Conservation (phyloP, 163 green algal genomes). For the Chloromonas sp. region DNA sequence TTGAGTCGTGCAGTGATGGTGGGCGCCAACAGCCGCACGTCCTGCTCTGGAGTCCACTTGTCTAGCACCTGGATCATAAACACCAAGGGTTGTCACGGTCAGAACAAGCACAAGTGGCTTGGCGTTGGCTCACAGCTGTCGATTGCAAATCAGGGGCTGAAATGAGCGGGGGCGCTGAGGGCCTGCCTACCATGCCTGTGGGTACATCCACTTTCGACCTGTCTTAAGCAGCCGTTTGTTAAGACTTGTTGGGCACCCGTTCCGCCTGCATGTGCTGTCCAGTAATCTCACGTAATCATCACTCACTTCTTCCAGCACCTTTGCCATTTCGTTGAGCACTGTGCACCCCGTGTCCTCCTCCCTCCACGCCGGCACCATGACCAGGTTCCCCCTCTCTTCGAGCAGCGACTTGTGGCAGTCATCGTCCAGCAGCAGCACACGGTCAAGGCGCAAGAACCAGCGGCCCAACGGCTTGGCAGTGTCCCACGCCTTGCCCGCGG, state of each 20-base stretch:
- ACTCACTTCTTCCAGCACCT: background rate
- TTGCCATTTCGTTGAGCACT: background rate
- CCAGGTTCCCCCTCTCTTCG: conserved; percentile 49
- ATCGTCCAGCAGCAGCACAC: conserved; percentile 52
- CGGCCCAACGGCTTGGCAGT: conserved; percentile 49
- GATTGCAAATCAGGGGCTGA: background rate
- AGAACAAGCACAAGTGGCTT: background rate
- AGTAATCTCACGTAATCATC: background rate
- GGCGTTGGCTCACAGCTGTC: background rate
- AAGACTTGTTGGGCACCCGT: background rate
- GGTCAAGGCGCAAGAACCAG: conserved; percentile 37
- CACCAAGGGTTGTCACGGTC: background rate
- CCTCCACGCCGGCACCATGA: conserved; percentile 39
- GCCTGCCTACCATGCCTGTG: too few species aligned
- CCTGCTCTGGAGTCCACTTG: background rate
- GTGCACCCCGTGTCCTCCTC: background rate
- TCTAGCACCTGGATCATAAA: background rate
- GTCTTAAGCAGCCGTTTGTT: background rate
- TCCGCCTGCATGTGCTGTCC: background rate
- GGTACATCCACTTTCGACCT: background rate
- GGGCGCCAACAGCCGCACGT: background rate
- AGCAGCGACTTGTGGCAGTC: conserved; percentile 40
- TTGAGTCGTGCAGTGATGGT: background rate
- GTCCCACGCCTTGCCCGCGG: conserved; percentile 40
- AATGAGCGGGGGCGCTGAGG: background rate